These are phyloP conservation scores for Monosporascus ibericus DNA, from an alignment of 2,329 filamentous ascomycete genomes.

Conservation along the genomic window DNA sequence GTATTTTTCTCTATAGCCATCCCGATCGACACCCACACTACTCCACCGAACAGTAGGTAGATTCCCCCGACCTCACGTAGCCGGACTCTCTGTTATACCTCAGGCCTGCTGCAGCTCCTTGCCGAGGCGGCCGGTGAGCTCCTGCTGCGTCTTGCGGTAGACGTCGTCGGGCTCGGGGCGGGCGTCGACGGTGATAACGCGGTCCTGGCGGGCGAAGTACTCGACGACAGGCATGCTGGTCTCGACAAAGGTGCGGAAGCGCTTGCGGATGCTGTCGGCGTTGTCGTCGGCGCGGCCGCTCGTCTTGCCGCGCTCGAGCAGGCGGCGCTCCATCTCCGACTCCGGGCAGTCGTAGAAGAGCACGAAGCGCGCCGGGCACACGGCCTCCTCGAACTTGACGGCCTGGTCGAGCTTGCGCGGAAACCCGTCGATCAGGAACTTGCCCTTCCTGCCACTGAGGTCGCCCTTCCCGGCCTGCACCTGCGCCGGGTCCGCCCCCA, in stretches of 20 bases:
- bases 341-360: conserved; percentile 95
- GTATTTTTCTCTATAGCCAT: no score
- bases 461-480: conserved; percentile 13
- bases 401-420: conserved; percentile 97
- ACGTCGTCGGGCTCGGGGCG: conserved; percentile 59
- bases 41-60: no score
- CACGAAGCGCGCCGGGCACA: conserved; percentile 78
- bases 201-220: conserved; percentile 68
- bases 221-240: conserved; percentile 97
- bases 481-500: conserved; percentile 36
- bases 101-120: conserved; percentile 24
- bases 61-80: no score
- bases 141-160: conserved; percentile 45
- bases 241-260: conserved; percentile 89
- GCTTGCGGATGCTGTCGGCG: conserved; percentile 89
- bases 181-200: conserved; percentile 76
- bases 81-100: not conserved
- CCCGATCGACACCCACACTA: no score
- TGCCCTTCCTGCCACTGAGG: conserved; percentile 43
- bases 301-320: conserved; percentile 88
- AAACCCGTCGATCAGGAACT: conserved; percentile 80
- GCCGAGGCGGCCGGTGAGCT: conserved; percentile 44
- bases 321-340: conserved; percentile 73
- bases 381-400: conserved; percentile 82
- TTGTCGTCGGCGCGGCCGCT: conserved; percentile 91